Conservation (phyloP, 345 rosid species). For the Brassica rapa region DNA sequence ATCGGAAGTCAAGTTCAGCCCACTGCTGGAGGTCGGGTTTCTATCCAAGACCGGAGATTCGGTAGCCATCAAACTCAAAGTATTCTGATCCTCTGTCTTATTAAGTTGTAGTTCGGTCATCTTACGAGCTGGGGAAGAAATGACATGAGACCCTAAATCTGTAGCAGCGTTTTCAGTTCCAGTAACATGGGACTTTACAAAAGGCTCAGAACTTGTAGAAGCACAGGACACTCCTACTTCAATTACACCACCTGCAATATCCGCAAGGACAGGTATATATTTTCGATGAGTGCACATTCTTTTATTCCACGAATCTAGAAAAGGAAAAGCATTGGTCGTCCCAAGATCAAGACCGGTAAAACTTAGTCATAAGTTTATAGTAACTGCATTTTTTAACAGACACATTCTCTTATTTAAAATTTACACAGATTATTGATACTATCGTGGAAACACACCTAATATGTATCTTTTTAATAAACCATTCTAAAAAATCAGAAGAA, state of each 20-base stretch:
- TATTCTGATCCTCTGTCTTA: conserved; percentile 42
- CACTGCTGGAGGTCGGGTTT: conserved; percentile 50
- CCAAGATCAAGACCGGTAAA: conserved; percentile 7
- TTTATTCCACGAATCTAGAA: conserved; percentile 12
- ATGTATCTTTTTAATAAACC: not conserved
- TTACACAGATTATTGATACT: not conserved
- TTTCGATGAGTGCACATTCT: not conserved
- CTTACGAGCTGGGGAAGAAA: conserved; percentile 47
- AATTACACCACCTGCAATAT: conserved; percentile 39
- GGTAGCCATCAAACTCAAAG: conserved; percentile 35
- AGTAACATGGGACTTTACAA: conserved; percentile 34
- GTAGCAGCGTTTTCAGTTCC: conserved; percentile 42
- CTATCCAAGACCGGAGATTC: conserved; percentile 47
- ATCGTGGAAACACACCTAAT: not conserved
- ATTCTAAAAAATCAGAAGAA: conserved; percentile 4
- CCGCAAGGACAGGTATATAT: not conserved
- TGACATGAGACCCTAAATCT: conserved; percentile 47
- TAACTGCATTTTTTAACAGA: not conserved
- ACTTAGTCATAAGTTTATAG: conserved; percentile 15
- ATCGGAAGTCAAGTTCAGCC: conserved; percentile 55
- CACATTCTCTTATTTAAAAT: too few relatives aligned
- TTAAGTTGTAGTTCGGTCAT: conserved; percentile 45
- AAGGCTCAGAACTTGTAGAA: conserved; percentile 38
- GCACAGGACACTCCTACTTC: conserved; percentile 33
- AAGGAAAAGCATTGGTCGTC: not conserved